Evolutionary conservation across 83 land plant genomes (phyloP).

Genomic region (Thuja plicata): DNA sequence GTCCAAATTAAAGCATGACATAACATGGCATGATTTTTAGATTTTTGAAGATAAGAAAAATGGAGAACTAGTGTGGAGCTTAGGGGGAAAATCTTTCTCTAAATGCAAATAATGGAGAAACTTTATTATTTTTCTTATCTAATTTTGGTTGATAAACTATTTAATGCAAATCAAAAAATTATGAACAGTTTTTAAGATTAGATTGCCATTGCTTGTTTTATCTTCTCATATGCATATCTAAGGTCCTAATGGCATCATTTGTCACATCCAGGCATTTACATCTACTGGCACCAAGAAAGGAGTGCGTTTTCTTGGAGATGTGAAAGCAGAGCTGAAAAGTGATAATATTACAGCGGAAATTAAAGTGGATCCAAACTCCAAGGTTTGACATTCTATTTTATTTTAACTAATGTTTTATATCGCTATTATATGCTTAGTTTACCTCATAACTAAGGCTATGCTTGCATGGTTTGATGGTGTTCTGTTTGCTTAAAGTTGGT

Average conservation of each 20-base stretch:
- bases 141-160: not conserved
- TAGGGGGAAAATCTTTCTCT: not conserved
- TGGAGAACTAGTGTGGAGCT: not conserved
- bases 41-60: not conserved
- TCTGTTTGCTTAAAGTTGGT: not conserved
- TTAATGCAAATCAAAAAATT: not conserved
- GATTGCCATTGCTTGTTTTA: not conserved
- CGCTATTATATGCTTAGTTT: not conserved
- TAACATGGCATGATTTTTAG: not conserved
- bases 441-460: not conserved
- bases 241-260: not conserved
- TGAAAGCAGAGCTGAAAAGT: conserved; percentile 72
- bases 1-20: not conserved
- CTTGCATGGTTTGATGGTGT: not conserved
- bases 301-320: conserved; percentile 68
- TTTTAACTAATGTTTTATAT: not conserved
- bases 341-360: conserved; percentile 87
- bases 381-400: conserved; percentile 38
- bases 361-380: conserved; percentile 87
- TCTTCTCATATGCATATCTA: not conserved
- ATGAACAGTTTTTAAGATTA: not conserved
- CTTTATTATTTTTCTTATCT: not conserved
- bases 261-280: conserved; percentile 62
- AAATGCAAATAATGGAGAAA: not conserved
- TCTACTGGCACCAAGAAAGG: conserved; percentile 76